Evolutionary conservation across 371 early-diverging fungal species (phyloP), one percentile per base, ranked within the genome.

Genomic region (Umbelopsis sp.): DNA sequence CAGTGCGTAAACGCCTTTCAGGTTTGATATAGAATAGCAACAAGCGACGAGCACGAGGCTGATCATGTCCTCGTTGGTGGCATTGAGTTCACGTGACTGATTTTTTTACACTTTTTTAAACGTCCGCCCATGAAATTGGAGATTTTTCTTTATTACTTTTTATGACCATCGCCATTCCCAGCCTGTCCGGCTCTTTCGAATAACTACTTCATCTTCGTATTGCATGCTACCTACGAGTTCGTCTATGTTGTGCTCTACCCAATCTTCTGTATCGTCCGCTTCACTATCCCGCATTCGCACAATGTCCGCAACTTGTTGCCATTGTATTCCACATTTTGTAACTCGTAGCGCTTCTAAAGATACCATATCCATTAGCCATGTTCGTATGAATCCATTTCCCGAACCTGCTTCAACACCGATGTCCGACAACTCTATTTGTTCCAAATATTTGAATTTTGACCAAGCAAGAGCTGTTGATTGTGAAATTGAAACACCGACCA

Each of bases 151-250:
- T 51, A 29, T 51, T 22, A 8, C 52, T 20, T 4, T 4, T 35
- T 57, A 57, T 35, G 35, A 35, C 57, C 57, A 57, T 8, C 57
- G 57, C 57, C 57, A 57, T 57, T 57, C 57, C 57, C 57, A 57
- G 18, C 57, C 57, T 57, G 6, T 35, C 1, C 57, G 57, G 1
- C 57, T 35, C 57, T 18, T 32, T 57, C 29, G 4, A 18, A 57
- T 57, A 35, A 57, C 57, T 35, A 57, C 57, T 29, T 57, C 57
- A 16, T 57, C 57, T 57, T 57, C 57, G 37, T 57, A 57, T 12
- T 35, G 18, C 57, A 57, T 57, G 35, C 57, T 57, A 12, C 57
- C 37, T 35, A 57, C 57, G 3, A 57, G 57, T 16, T 57, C 35
- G 18, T 57, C 57, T 57, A 57, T 57, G n/a, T 12, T 18, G 29